Percentiles rank a stretch among this genome's conserved stretches.
Conservation (phyloP, 2,329 filamentous ascomycete genomes). For the Zymoseptoria pseudotritici region DNA sequence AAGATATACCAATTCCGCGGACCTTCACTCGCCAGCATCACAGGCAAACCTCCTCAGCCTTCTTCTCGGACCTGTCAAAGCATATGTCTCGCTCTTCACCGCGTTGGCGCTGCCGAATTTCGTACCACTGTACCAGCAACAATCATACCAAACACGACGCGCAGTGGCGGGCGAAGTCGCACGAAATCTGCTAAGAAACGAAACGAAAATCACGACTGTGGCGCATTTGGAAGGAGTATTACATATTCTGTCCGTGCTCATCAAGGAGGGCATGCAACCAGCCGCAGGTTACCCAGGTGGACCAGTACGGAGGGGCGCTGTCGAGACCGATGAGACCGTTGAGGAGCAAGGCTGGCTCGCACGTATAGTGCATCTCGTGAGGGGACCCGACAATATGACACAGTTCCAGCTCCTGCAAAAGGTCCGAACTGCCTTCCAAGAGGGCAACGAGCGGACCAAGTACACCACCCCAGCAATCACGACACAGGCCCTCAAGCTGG, state of each 20-base stretch:
- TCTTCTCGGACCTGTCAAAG: conserved; percentile 80
- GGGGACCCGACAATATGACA: conserved; percentile 78
- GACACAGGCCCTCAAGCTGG: conserved; percentile 82
- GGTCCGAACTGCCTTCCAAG: conserved; percentile 74
- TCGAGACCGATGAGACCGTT: conserved; percentile 93
- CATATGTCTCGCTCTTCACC: conserved; percentile 93
- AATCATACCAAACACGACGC: conserved; percentile 85
- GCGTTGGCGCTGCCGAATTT: conserved; percentile 87
- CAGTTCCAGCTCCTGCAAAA: conserved; percentile 86
- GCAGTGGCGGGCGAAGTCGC: conserved; percentile 86
- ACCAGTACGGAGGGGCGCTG: conserved; percentile 61
- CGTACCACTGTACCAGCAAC: conserved; percentile 78
- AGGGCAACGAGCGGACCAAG: conserved; percentile 90
- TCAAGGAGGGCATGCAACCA: conserved; percentile 79
- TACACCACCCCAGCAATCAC: conserved; percentile 92
- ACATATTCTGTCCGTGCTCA: conserved; percentile 80
- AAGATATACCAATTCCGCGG: conserved; percentile 89
- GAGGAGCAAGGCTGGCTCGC: conserved; percentile 98
- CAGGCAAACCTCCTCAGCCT: conserved; percentile 86
- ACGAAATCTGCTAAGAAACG: conserved; percentile 71
- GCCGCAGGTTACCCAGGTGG: conserved; percentile 78
- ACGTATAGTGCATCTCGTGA: conserved; percentile 79
- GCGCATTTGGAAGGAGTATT: conserved; percentile 82
- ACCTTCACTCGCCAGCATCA: conserved; percentile 77
- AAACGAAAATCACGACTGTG: conserved; percentile 68